These are phyloP conservation scores for Sonneratia alba DNA, from an alignment of 345 rosid genomes.

Conservation along the genomic window DNA sequence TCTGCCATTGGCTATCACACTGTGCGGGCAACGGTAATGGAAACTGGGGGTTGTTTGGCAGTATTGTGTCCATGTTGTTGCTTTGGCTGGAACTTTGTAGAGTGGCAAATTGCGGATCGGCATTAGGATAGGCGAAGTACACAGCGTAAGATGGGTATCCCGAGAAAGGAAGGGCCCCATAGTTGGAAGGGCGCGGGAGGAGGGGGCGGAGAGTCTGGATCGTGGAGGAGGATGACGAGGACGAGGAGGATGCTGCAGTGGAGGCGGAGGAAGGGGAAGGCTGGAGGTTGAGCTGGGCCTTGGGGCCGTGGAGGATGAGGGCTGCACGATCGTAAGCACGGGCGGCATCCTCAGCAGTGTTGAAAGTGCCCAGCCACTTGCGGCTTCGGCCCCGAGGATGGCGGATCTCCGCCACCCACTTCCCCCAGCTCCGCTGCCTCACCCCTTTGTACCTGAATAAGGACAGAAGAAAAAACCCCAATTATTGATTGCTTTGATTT, in stretches of 20 bases:
- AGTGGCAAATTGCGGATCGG: slow-evolving; percentile 7
- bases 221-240: slow-evolving; percentile 26
- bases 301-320: slow-evolving; percentile 55
- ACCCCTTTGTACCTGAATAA: slow-evolving; percentile 38
- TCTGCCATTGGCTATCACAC: not conserved
- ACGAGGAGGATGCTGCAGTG: slow-evolving; percentile 11
- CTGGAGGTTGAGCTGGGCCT: slow-evolving; percentile 62
- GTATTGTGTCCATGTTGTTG: not conserved
- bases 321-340: slow-evolving; percentile 88
- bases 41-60: not conserved
- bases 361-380: slow-evolving; percentile 80
- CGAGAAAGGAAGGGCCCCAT: slow-evolving; percentile 2
- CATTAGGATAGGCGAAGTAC: slow-evolving; percentile 7
- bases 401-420: slow-evolving; percentile 63
- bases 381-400: slow-evolving; percentile 70
- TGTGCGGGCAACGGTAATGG: not conserved
- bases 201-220: slow-evolving; percentile 69
- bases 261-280: slow-evolving; percentile 29
- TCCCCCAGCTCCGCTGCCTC: slow-evolving; percentile 55
- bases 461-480: not conserved
- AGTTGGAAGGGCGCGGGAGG: slow-evolving; percentile 70
- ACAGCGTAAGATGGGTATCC: slow-evolving; percentile 5
- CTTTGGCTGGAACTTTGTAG: slow-evolving; percentile 10
- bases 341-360: slow-evolving; percentile 84
- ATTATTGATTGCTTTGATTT: not conserved